A percentile compares a stretch with the other conserved stretches of the same genome.
phyloP scores from a whole-genome alignment of 2,329 filamentous ascomycete genomes.

The Penicillium hordei region DNA sequence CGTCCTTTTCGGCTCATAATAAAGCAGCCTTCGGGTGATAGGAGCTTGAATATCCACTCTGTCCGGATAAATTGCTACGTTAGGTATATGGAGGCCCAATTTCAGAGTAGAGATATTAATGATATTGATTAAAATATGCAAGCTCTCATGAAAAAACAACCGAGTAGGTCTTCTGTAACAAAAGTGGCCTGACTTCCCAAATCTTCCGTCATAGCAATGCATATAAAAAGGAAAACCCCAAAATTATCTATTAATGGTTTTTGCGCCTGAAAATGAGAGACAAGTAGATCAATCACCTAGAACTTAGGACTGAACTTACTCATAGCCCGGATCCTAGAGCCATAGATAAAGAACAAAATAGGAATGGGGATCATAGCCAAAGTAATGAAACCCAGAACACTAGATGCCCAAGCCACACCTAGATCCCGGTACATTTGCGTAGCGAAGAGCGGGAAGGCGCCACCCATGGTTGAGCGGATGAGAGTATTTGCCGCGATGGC shows the following conservation, averaged over 20 bases:
- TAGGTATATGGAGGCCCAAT: background rate
- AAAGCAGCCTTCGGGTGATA: background rate
- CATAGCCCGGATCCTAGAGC: constrained; percentile 43
- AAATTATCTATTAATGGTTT: background rate
- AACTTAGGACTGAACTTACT: constrained; percentile 28
- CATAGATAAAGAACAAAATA: constrained; percentile 51
- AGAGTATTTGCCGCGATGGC: constrained; percentile 43
- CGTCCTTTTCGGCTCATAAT: background rate
- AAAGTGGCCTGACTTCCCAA: background rate
- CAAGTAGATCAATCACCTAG: background rate
- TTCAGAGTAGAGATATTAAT: background rate
- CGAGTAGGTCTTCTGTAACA: background rate
- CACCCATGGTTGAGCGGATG: constrained; percentile 36
- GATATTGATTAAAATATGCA: background rate
- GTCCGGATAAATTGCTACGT: background rate
- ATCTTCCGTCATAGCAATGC: background rate
- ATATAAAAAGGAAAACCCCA: background rate
- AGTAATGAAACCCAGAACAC: constrained; percentile 41
- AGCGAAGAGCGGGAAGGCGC: constrained; percentile 37
- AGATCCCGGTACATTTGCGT: constrained; percentile 40
- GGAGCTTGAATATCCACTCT: background rate
- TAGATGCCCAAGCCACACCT: constrained; percentile 43
- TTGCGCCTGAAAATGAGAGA: background rate
- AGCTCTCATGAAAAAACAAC: background rate
- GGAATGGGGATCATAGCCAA: constrained; percentile 49